Percentiles rank a stretch among this genome's conserved stretches.
These are phyloP conservation scores for Aspergillus alliaceus DNA, from an alignment of 2,329 filamentous ascomycete genomes.

Conservation along the genomic window DNA sequence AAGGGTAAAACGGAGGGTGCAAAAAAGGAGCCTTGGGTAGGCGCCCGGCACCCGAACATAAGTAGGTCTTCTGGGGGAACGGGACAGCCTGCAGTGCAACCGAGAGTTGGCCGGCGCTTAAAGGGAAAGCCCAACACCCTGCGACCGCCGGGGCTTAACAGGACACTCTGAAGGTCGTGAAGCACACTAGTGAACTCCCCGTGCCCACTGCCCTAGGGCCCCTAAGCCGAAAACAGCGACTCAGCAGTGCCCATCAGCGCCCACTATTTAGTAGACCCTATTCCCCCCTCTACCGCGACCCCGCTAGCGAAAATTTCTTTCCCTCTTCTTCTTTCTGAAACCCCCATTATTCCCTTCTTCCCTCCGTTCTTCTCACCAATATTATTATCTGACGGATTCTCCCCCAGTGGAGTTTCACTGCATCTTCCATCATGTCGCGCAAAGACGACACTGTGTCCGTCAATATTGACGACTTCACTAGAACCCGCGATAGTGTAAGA, in stretches of 20 bases:
- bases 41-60: neutral
- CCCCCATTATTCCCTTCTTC: slow-evolving; percentile 15
- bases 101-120: neutral
- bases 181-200: slow-evolving; percentile 1
- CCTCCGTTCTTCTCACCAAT: slow-evolving; percentile 12
- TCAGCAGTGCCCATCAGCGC: slow-evolving; percentile 2
- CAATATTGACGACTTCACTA: slow-evolving; percentile 72
- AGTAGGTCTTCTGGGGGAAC: neutral
- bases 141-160: neutral
- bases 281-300: slow-evolving; percentile 13
- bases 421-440: slow-evolving; percentile 50
- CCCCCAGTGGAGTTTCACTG: slow-evolving; percentile 47
- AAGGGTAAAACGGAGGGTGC: neutral
- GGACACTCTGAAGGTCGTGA: neutral
- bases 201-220: neutral
- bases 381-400: slow-evolving; percentile 34
- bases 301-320: slow-evolving; percentile 24
- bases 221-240: slow-evolving; percentile 22
- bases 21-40: neutral
- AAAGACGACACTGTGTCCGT: slow-evolving; percentile 43
- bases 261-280: slow-evolving; percentile 21
- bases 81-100: neutral
- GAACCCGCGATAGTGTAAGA: slow-evolving; percentile 80
- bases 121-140: neutral
- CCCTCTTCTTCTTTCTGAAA: slow-evolving; percentile 13